Percentiles rank a stretch among this genome's conserved stretches.
Evolutionary conservation across 805 yeast genomes (phyloP).

Genomic region (Saitoella complicata): DNA sequence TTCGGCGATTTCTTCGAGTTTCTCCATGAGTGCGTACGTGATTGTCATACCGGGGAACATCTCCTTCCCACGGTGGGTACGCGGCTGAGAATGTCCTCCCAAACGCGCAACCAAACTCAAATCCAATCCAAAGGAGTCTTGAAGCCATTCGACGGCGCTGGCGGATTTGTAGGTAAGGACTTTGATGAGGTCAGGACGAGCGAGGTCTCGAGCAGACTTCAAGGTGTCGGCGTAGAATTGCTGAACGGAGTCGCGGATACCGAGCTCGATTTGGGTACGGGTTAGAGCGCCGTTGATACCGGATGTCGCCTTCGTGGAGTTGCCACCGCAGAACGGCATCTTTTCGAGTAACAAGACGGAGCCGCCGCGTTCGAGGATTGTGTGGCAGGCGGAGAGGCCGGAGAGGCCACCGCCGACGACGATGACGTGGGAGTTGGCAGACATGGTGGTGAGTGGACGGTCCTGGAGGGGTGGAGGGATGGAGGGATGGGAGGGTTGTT

Average conservation of each 20-base stretch:
- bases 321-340: conserved; percentile 41
- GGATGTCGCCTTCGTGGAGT: conserved; percentile 50
- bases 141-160: conserved; percentile 59
- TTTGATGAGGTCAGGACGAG: conserved; percentile 40
- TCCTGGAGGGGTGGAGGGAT: background rate
- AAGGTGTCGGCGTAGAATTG: conserved; percentile 50
- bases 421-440: conserved; percentile 20
- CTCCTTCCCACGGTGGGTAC: conserved; percentile 69
- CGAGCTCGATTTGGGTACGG: conserved; percentile 35
- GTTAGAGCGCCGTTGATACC: conserved; percentile 65
- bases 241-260: conserved; percentile 40
- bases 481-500: background rate
- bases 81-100: conserved; percentile 67
- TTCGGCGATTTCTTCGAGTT: conserved; percentile 30
- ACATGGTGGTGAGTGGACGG: too few species aligned
- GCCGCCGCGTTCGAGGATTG: conserved; percentile 36
- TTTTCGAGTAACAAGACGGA: conserved; percentile 41
- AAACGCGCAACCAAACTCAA: conserved; percentile 53
- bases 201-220: conserved; percentile 46
- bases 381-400: conserved; percentile 47
- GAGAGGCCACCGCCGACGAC: conserved; percentile 54
- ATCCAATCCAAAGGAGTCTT: conserved; percentile 43
- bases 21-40: conserved; percentile 36
- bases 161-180: conserved; percentile 47
- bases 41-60: conserved; percentile 54